phyloP scores from a whole-genome alignment of 805 yeast species.

The Saturnispora zaruensis region DNA sequence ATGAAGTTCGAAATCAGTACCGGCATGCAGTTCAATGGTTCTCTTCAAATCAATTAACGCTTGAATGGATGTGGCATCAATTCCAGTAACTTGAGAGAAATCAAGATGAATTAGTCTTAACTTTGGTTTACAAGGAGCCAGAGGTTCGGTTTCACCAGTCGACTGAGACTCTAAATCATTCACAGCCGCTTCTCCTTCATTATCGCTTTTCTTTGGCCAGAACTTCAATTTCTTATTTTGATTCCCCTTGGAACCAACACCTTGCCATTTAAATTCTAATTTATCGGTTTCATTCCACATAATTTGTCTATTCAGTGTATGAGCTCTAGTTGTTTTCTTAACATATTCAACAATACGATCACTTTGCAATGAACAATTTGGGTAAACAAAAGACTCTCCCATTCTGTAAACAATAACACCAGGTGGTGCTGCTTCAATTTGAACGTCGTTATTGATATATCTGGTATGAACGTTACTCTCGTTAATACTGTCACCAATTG shows the following conservation, averaged over 20 bases:
- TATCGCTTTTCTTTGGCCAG: neutral
- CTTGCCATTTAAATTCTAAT: conserved; percentile 21
- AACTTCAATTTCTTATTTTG: conserved; percentile 20
- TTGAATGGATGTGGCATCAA: conserved; percentile 77
- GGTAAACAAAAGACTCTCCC: conserved; percentile 70
- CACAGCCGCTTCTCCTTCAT: neutral
- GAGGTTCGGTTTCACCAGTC: conserved; percentile 18
- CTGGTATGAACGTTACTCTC: conserved; percentile 26
- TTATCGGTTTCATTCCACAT: conserved; percentile 92
- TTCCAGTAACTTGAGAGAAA: conserved; percentile 64
- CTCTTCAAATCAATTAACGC: conserved; percentile 67
- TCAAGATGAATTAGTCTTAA: conserved; percentile 71
- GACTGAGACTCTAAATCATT: neutral
- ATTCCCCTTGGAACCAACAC: neutral
- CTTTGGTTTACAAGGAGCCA: conserved; percentile 34
- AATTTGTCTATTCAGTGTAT: conserved; percentile 40
- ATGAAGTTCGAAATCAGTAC: conserved; percentile 80
- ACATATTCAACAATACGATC: conserved; percentile 65
- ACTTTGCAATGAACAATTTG: conserved; percentile 67
- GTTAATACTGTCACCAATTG: conserved; percentile 10
- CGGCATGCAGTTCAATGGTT: conserved; percentile 64
- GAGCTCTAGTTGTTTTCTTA: conserved; percentile 51
- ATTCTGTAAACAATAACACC: conserved; percentile 85
- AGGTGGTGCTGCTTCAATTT: conserved; percentile 73
- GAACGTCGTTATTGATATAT: conserved; percentile 44